A percentile compares a stretch with the other conserved stretches of the same genome.
These are phyloP conservation scores for Alternaria sp. DNA, from an alignment of 2,329 filamentous ascomycete species.

Conservation along the genomic window DNA sequence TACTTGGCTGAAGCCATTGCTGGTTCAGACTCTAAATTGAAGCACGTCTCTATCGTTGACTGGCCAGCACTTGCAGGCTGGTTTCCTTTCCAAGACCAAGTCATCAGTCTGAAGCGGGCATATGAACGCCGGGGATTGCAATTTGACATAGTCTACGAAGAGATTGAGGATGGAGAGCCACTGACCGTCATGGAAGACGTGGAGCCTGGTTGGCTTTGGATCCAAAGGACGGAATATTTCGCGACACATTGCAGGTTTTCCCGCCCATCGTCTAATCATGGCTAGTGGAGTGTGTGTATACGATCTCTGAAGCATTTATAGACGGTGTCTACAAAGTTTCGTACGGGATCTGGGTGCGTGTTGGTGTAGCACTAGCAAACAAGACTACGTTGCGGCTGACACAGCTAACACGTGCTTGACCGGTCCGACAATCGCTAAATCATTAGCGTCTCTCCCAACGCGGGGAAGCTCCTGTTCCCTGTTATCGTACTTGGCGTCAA, in stretches of 20 bases:
- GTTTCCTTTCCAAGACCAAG: not conserved
- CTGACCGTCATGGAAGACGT: not conserved
- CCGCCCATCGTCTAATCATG: not conserved
- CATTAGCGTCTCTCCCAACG: slow-evolving; percentile 4
- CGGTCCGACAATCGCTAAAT: not conserved
- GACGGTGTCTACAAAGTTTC: not conserved
- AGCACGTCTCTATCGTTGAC: slow-evolving; percentile 8
- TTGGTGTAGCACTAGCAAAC: not conserved
- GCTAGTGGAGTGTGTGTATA: not conserved
- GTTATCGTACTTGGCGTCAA: not conserved
- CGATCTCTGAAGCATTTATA: not conserved
- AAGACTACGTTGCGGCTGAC: not conserved
- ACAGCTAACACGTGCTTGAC: not conserved
- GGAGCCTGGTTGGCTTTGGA: slow-evolving; percentile 10
- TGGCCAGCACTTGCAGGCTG: slow-evolving; percentile 9
- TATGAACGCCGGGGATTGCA: slow-evolving; percentile 3
- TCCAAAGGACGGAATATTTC: slow-evolving; percentile 14
- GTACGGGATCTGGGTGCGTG: not conserved
- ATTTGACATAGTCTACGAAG: slow-evolving; percentile 1
- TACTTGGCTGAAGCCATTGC: not conserved
- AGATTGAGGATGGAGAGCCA: not conserved
- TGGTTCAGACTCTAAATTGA: slow-evolving; percentile 1
- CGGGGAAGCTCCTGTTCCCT: not conserved
- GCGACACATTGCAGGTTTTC: not conserved
- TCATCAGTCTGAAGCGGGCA: not conserved